Evolutionary conservation across 2,329 filamentous ascomycete genomes (phyloP), one percentile per base, ranked within the genome.

Genomic region (Penicillium polonicum): DNA sequence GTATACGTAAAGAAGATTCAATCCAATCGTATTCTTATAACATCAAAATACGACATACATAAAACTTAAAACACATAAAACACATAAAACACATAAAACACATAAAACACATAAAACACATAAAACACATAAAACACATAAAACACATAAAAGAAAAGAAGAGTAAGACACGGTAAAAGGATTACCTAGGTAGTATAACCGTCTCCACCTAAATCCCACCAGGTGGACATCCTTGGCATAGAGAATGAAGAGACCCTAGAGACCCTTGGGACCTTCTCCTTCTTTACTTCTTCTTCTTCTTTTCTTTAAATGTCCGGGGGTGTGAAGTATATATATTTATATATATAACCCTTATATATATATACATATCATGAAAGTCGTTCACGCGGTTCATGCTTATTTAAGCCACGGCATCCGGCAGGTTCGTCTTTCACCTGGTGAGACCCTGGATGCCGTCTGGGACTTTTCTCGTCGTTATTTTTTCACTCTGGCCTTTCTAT

Each of bases 391-490:
- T 7, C 55, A 57, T 52, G 49, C 55, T 25, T 57, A 53, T 45
- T 39, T 61, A 35, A 58, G 52, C 49, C 48, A 61, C 43, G 48
- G 51, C 33, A 51, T 58, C 48, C 52, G 42, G 17, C 60, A 58
- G 31, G 44, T 58, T 31, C 58, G 58, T 43, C 49, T 51, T 7
- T 60, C 59, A 17, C 55, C 58, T 33, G 45, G 44, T 29, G 53
- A 52, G 52, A 61, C 62, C 25, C 57, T 63, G 25, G 68, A 71
- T 48, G 53, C 55, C 25, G 63, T 65, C 31, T 72, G 67, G 69
- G 64, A 66, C 33, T 69, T 65, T 51, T 61, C 66, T 8, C 69
- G 70, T 42, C 65, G 68, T 17, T 72, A 69, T 54, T 72, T 69
- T 55, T 72, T 70, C 50, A 63, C 70, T 13, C 52, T 72, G 35